phyloP scores from a whole-genome alignment of 2,329 filamentous ascomycete genomes.

The Fusarium pseudoanthophilum region DNA sequence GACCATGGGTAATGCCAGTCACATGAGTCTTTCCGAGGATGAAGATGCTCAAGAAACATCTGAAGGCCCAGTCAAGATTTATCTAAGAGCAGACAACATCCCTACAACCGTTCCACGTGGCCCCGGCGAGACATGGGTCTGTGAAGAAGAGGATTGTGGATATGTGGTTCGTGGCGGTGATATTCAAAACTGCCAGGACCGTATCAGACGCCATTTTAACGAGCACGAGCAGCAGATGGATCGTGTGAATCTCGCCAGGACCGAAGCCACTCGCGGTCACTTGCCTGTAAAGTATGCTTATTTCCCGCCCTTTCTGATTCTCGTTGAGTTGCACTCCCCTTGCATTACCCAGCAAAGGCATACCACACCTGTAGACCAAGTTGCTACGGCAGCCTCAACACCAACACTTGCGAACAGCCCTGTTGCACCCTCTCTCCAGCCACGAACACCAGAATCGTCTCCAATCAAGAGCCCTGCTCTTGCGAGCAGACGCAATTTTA shows the following conservation, averaged over 20 bases:
- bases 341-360: background rate
- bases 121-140: conserved; percentile 73
- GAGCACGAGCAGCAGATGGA: conserved; percentile 67
- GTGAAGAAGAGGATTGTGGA: conserved; percentile 70
- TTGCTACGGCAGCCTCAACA: conserved; percentile 1
- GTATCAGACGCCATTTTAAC: conserved; percentile 69
- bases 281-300: conserved; percentile 66
- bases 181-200: conserved; percentile 61
- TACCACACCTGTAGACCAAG: background rate
- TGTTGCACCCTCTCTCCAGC: background rate
- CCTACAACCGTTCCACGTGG: conserved; percentile 63
- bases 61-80: conserved; percentile 53
- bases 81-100: conserved; percentile 61
- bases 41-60: conserved; percentile 24
- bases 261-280: conserved; percentile 64
- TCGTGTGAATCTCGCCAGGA: conserved; percentile 63
- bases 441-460: conserved; percentile 10
- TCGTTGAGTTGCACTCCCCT: conserved; percentile 41
- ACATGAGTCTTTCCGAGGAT: conserved; percentile 34
- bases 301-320: conserved; percentile 50
- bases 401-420: conserved; percentile 10
- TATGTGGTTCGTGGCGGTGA: conserved; percentile 73
- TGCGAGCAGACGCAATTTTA: conserved; percentile 38
- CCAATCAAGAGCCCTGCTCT: conserved; percentile 18
- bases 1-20: conserved; percentile 46